phyloP scores from a whole-genome alignment of 208 protist genomes.

The Herpetomonas tarakana region DNA sequence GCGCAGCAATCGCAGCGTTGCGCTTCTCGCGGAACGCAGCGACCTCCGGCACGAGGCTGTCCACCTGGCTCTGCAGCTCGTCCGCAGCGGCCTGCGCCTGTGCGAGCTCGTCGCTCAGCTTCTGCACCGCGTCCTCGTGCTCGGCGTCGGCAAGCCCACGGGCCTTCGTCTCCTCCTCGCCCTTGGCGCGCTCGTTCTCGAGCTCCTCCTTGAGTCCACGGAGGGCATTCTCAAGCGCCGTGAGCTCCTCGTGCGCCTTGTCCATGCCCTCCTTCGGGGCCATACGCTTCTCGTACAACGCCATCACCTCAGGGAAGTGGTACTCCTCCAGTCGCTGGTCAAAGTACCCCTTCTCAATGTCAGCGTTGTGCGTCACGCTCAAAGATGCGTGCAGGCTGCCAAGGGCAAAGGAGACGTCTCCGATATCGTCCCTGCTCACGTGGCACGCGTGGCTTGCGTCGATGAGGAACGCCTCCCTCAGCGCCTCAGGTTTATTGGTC shows the following conservation, averaged over 20 bases:
- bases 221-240: slow-evolving; percentile 6
- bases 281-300: slow-evolving; percentile 21
- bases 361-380: slow-evolving; percentile 28
- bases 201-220: slow-evolving; percentile 3
- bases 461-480: slow-evolving; percentile 28
- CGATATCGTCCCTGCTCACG: slow-evolving; percentile 27
- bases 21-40: slow-evolving; percentile 31
- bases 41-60: slow-evolving; percentile 14
- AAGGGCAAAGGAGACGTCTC: slow-evolving; percentile 22
- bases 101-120: slow-evolving; percentile 20
- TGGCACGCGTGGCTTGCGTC: slow-evolving; percentile 37
- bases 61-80: neutral
- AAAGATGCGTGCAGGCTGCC: slow-evolving; percentile 29
- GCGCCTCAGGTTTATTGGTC: slow-evolving; percentile 16
- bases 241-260: slow-evolving; percentile 6
- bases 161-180: slow-evolving; percentile 8
- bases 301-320: slow-evolving; percentile 31
- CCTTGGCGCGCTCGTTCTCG: neutral
- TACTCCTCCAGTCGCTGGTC: slow-evolving; percentile 28
- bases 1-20: slow-evolving; percentile 11
- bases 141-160: slow-evolving; percentile 6
- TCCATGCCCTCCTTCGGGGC: slow-evolving; percentile 11
- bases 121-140: slow-evolving; percentile 13
- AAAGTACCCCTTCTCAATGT: slow-evolving; percentile 28
- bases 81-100: slow-evolving; percentile 1